Conservation (phyloP, 257 asterid genomes). For the Leonotis leonurus region DNA sequence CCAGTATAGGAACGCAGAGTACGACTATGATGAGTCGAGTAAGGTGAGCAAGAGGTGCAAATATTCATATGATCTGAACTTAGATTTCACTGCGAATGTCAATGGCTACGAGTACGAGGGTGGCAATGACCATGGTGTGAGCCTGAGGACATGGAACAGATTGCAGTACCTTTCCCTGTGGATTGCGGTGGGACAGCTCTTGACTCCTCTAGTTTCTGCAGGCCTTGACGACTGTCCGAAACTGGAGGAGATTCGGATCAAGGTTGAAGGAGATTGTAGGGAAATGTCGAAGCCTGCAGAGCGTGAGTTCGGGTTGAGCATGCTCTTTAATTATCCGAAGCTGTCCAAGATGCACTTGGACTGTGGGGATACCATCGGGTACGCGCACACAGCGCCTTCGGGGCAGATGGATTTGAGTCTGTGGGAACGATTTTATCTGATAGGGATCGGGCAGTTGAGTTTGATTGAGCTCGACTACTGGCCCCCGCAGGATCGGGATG, state of each 20-base stretch:
- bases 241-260: constrained; percentile 73
- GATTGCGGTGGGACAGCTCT: constrained; percentile 72
- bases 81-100: constrained; percentile 19
- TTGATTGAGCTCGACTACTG: constrained; percentile 75
- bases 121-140: constrained; percentile 24
- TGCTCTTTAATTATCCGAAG: constrained; percentile 43
- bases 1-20: not conserved
- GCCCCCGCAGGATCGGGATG: constrained; percentile 91
- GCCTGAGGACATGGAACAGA: constrained; percentile 64
- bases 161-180: constrained; percentile 62
- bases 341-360: constrained; percentile 68
- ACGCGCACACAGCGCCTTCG: constrained; percentile 78
- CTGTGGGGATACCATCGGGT: constrained; percentile 77
- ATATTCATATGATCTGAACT: constrained; percentile 38
- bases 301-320: constrained; percentile 57
- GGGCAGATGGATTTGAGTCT: constrained; percentile 92
- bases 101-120: constrained; percentile 23
- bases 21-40: constrained; percentile 20
- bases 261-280: constrained; percentile 89
- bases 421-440: constrained; percentile 77
- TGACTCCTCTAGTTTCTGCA: constrained; percentile 46
- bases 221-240: constrained; percentile 79
- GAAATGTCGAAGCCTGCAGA: constrained; percentile 40
- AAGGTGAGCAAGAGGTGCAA: constrained; percentile 38
- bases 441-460: constrained; percentile 43